Evolutionary conservation across 495 filamentous ascomycete species (phyloP).

Genomic region (Aspergillus leporis): DNA sequence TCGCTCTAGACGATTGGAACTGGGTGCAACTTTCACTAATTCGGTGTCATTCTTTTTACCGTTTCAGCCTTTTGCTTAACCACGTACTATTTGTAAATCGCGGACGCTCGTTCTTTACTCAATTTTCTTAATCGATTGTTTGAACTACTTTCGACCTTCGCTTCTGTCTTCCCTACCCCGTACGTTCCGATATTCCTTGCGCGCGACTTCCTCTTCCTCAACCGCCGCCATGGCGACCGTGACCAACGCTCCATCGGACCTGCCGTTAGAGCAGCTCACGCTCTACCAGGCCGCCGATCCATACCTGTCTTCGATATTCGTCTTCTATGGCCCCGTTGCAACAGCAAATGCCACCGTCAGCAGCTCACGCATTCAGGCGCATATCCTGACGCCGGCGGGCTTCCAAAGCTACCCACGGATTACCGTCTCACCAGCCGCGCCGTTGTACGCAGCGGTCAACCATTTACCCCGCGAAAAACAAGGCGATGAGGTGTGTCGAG

Average conservation of each 20-base stretch:
- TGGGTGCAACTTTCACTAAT: slow-evolving; percentile 7
- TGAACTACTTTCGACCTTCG: slow-evolving; percentile 2
- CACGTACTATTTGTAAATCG: not conserved
- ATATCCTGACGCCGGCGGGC: slow-evolving; percentile 86
- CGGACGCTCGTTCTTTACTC: slow-evolving; percentile 9
- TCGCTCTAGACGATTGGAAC: slow-evolving; percentile 12
- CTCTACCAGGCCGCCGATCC: slow-evolving; percentile 82
- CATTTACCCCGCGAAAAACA: slow-evolving; percentile 92
- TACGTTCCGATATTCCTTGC: slow-evolving; percentile 9
- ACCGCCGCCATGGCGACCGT: slow-evolving; percentile 38
- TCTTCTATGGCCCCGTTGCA: slow-evolving; percentile 84
- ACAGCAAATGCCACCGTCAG: slow-evolving; percentile 82
- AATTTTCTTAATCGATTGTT: slow-evolving; percentile 8
- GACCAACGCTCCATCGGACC: slow-evolving; percentile 38
- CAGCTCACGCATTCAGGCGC: slow-evolving; percentile 88
- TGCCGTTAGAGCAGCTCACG: slow-evolving; percentile 73
- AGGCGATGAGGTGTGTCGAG: slow-evolving; percentile 86
- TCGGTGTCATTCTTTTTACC: slow-evolving; percentile 14
- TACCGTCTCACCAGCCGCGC: slow-evolving; percentile 88
- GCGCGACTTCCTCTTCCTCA: slow-evolving; percentile 17
- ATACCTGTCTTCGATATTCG: slow-evolving; percentile 70
- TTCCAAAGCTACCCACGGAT: slow-evolving; percentile 85
- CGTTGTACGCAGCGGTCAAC: slow-evolving; percentile 89
- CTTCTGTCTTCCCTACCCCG: not conserved
- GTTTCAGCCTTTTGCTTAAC: not conserved